phyloP scores from a whole-genome alignment of 768 basidiomycete species.

The Austroboletus festivus region DNA sequence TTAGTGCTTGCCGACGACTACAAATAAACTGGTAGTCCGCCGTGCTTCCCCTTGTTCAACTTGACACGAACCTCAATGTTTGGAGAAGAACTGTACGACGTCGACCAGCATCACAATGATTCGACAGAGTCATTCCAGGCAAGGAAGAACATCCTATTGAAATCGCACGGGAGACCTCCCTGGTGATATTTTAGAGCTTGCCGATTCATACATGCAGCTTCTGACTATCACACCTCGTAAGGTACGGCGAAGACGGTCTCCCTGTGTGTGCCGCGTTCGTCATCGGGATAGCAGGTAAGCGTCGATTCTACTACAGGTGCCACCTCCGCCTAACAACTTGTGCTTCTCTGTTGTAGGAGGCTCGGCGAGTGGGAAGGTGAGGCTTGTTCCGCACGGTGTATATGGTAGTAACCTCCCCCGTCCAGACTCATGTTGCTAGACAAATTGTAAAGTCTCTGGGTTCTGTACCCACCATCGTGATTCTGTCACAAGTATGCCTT shows the following conservation, averaged over 20 bases:
- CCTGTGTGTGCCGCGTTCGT: constrained; percentile 76
- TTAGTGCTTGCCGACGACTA: constrained; percentile 25
- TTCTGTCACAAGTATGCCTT: constrained; percentile 73
- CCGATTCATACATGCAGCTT: constrained; percentile 5
- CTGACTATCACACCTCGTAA: constrained; percentile 29
- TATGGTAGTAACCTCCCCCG: constrained; percentile 2
- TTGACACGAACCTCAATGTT: constrained; percentile 16
- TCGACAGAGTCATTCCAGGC: constrained; percentile 23
- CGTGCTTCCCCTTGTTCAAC: constrained; percentile 1
- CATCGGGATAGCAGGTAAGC: constrained; percentile 73
- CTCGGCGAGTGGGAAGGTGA: constrained; percentile 84
- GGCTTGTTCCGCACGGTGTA: constrained; percentile 8
- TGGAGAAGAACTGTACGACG: constrained; percentile 26
- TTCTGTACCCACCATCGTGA: constrained; percentile 85
- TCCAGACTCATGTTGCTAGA: constrained; percentile 79
- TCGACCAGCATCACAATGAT: constrained; percentile 15
- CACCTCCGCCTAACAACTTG: no score
- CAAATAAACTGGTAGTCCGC: constrained; percentile 20
- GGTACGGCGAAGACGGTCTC: constrained; percentile 77
- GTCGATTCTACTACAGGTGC: constrained; percentile 12
- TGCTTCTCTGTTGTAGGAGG: constrained; percentile 49
- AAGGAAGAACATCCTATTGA: constrained; percentile 73
- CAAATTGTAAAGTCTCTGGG: constrained; percentile 78
- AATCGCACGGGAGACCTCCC: constrained; percentile 82
- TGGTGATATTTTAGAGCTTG: constrained; percentile 46